Evolutionary conservation across 2,329 filamentous ascomycete species (phyloP), one percentile per base, ranked within the genome.

Genomic region (Calcarisporium arbuscula): DNA sequence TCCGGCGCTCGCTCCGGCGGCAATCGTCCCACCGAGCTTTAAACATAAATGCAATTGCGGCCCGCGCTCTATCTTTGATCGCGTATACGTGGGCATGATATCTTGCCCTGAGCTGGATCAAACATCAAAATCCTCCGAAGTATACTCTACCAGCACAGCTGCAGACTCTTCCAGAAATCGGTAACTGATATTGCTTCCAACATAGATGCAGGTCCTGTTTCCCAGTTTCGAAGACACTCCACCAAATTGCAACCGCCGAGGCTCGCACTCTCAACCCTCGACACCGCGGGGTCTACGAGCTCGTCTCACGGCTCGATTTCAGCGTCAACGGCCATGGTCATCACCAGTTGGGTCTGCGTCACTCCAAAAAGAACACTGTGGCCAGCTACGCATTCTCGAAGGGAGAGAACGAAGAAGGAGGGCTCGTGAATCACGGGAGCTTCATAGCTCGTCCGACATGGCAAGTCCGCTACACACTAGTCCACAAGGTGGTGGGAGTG

Each of bases 371-470:
- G 36, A 40, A 18, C 27, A 36, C 12, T 19, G 30, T 16, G 28
- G 19, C 19, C 39, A 37, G 20, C 40, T 40, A 4, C 42, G 19
- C 21, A 39, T 47, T 16, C 47, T 40, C 31, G 46, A 49, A 19
- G 48, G 53, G 15, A 53, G 46, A 35, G 47, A 54, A 32, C 47
- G 57, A 18, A 50, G 57, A 32, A 44, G 51, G 20, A 48, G 43
- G 32, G 56, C 54, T 19, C 50, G 51, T 17, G 53, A 57, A 18
- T 50, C 53, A 15, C 49, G 45, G 6, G 41, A 45, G 16, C 43
- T 38, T 6, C 41, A 45, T n/a, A 43, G 46, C 9, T 47, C 45
- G 11, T 53, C 48, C 15, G 46, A 45, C 12, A 36, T 43, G 22
- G 38, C 34, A 29, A 45, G 43, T 14, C 35, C 41, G 31, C 35